These are phyloP conservation scores for Dichotomocladium elegans DNA, from an alignment of 371 early-diverging fungal species.

Conservation along the genomic window DNA sequence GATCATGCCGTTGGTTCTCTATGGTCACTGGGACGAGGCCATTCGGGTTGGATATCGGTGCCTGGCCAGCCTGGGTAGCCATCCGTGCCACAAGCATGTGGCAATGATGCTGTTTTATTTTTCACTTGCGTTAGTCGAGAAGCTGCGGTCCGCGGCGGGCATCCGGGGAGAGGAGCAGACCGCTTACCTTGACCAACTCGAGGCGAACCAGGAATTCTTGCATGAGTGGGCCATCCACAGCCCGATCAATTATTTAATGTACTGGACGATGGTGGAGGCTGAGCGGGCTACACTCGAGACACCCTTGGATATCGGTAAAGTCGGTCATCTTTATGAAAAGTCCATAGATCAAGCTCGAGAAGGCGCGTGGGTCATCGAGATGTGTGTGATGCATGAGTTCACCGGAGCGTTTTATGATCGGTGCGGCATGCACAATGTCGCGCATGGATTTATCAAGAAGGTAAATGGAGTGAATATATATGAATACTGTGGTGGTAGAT, in stretches of 20 bases:
- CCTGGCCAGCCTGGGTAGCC: slow-evolving; percentile 18
- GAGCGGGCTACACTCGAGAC: background rate
- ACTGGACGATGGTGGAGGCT: slow-evolving; percentile 23
- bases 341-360: slow-evolving; percentile 34
- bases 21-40: slow-evolving; percentile 35
- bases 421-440: slow-evolving; percentile 28
- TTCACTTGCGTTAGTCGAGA: slow-evolving; percentile 33
- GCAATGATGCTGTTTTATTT: slow-evolving; percentile 24
- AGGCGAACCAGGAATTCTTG: slow-evolving; percentile 21
- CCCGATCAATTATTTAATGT: slow-evolving; percentile 23
- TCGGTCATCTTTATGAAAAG: slow-evolving; percentile 26
- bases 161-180: slow-evolving; percentile 4
- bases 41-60: slow-evolving; percentile 27
- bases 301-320: slow-evolving; percentile 9
- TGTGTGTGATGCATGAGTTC: slow-evolving; percentile 33
- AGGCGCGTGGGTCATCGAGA: slow-evolving; percentile 26
- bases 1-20: slow-evolving; percentile 32
- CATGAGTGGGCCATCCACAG: slow-evolving; percentile 26
- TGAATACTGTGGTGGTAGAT: background rate
- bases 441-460: slow-evolving; percentile 30
- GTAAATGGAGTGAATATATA: slow-evolving; percentile 1
- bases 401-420: slow-evolving; percentile 36
- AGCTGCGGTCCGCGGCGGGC: slow-evolving; percentile 12
- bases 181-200: slow-evolving; percentile 14
- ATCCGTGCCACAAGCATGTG: slow-evolving; percentile 36